phyloP scores from a whole-genome alignment of 768 basidiomycete genomes.

The Amanita rubescens region DNA sequence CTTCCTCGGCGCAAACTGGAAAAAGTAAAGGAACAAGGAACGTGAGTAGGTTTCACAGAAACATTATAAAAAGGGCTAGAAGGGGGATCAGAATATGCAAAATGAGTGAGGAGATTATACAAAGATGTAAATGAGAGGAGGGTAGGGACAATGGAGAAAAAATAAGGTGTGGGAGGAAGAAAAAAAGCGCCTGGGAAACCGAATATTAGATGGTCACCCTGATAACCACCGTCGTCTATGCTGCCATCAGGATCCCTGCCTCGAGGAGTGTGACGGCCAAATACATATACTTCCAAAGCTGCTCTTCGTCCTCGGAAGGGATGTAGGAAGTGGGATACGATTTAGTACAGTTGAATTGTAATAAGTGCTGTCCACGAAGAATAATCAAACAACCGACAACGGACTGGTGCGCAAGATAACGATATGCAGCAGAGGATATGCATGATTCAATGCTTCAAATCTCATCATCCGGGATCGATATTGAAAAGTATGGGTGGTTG shows the following conservation, averaged over 20 bases:
- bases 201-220: conserved; percentile 5
- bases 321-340: conserved; percentile 9
- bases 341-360: conserved; percentile 19
- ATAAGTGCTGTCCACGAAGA: conserved; percentile 18
- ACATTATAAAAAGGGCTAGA: no score
- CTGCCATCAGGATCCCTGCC: conserved; percentile 1
- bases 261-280: neutral
- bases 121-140: neutral
- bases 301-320: conserved; percentile 2
- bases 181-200: neutral
- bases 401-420: conserved; percentile 18
- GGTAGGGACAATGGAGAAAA: neutral
- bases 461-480: conserved; percentile 55
- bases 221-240: conserved; percentile 3
- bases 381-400: conserved; percentile 15
- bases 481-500: conserved; percentile 77
- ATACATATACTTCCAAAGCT: conserved; percentile 7
- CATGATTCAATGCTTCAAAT: conserved; percentile 32
- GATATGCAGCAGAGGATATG: conserved; percentile 15
- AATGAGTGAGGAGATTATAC: neutral
- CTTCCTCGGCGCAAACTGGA: conserved; percentile 5
- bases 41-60: conserved; percentile 5
- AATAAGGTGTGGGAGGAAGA: neutral
- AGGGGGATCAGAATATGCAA: neutral
- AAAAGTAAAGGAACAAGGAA: conserved; percentile 1